These are phyloP conservation scores for Primulina eburnea DNA, from an alignment of 257 asterid genomes.

Conservation along the genomic window DNA sequence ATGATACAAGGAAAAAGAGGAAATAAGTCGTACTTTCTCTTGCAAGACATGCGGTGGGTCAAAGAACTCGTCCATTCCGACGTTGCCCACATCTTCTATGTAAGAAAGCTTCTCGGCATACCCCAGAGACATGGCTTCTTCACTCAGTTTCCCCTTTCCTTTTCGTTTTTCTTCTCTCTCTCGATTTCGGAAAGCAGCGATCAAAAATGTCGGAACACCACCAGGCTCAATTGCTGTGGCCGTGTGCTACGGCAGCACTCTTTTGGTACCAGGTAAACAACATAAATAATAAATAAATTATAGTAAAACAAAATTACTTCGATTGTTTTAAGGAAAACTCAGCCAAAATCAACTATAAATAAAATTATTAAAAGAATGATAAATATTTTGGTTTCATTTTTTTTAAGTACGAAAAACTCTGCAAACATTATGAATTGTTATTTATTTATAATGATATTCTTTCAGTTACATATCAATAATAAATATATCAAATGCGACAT, in stretches of 20 bases:
- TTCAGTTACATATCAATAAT: no score
- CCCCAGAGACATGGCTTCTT: constrained; percentile 72
- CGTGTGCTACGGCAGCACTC: background rate
- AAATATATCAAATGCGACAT: no score
- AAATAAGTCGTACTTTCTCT: constrained; percentile 48
- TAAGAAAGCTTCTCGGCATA: constrained; percentile 87
- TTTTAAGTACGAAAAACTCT: no score
- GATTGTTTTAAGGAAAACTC: no score
- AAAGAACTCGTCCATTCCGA: constrained; percentile 82
- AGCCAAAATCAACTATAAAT: no score
- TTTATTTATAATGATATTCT: no score
- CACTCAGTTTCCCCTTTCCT: no score
- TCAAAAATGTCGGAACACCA: background rate
- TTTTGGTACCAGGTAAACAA: background rate
- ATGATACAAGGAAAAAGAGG: constrained; percentile 1
- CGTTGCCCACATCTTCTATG: constrained; percentile 95
- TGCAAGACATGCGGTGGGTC: constrained; percentile 73
- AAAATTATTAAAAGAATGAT: no score
- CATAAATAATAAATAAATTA: no score
- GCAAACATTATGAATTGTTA: no score
- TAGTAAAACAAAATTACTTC: no score
- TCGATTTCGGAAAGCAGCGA: background rate
- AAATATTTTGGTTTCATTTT: no score
- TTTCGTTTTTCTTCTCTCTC: background rate
- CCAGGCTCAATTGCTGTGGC: background rate